Base-by-base conservation (phyloP, 176 grass and related monocot species). In the Juncus inflexus region DNA sequence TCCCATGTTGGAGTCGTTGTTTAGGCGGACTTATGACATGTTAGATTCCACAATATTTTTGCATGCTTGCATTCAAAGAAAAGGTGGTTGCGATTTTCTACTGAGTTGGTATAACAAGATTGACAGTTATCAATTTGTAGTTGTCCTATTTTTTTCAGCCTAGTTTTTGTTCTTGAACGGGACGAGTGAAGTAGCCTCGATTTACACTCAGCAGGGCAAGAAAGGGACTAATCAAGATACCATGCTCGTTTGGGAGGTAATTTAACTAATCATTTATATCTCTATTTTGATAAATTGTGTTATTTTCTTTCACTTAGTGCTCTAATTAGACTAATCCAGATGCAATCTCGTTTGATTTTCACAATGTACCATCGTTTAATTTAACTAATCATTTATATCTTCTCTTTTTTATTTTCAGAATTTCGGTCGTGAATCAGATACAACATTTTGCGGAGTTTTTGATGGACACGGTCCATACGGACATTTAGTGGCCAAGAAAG, bases 141-240 rank as follows among this genome's bases (percentile, higher is more conserved):
- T n/a, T n/a, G n/a, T n/a, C n/a, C n/a, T n/a, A n/a, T n/a, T n/a
- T n/a, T n/a, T n/a, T n/a, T n/a, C n/a, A n/a, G n/a, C n/a, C n/a
- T n/a, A n/a, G n/a, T n/a, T n/a, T n/a, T n/a, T n/a, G 83, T 86
- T 64, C 76, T 72, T 60, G 1, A 99, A 90, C 67, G 88, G 85
- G 12, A 52, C 85, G 35, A 92, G 77, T 66, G 68, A 69, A 19
- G 77, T 40, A 37, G 89, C 80, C 64, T 89, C 85, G 77, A 86
- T 99, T 8, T 82, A 99, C 76, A 92, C 85, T 62, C 94, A 99
- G 83, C 94, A 99, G 78, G 94, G 94, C 19, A 77, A 78, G 75
- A 99, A 99, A 74, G 94, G 94, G 40, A 92, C 94, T 61, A 99
- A 99, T 72, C 94, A 99, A 76, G 94, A 99, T 60, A 88, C 94